Evolutionary conservation across 2,329 filamentous ascomycete species (phyloP).

Genomic region (Colletotrichum somersetense): DNA sequence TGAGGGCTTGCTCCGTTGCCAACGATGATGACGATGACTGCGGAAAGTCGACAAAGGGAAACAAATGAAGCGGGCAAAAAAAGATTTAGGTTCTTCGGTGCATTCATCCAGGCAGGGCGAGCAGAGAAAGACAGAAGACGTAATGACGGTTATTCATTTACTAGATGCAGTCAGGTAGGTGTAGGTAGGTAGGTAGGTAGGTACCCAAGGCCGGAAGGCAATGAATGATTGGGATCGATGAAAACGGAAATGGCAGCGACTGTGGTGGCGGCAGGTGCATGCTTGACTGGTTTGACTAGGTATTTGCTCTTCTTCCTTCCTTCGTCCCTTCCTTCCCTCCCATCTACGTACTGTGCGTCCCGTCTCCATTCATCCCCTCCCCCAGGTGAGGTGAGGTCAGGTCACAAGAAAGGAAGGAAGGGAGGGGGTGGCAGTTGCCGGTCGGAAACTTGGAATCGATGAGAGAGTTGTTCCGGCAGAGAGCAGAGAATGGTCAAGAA

Average conservation of each 20-base stretch:
- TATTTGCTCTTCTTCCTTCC: not conserved
- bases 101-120: not conserved
- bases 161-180: no score
- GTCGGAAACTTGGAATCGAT: conserved; percentile 13
- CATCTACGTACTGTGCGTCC: not conserved
- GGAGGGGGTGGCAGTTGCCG: not conserved
- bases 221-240: not conserved
- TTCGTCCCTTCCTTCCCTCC: no score
- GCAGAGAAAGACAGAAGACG: not conserved
- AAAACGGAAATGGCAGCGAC: conserved; percentile 1
- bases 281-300: not conserved
- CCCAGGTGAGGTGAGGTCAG: no score
- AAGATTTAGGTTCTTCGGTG: not conserved
- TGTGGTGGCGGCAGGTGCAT: not conserved
- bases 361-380: no score
- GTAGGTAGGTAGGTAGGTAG: no score
- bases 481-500: conserved; percentile 32
- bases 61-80: not conserved
- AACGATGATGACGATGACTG: not conserved
- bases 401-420: not conserved
- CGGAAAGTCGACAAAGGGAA: not conserved
- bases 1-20: not conserved
- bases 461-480: not conserved
- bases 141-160: no score
- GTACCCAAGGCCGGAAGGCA: no score